phyloP scores from a whole-genome alignment of 2,329 filamentous ascomycete genomes.

The Zasmidium angulare region DNA sequence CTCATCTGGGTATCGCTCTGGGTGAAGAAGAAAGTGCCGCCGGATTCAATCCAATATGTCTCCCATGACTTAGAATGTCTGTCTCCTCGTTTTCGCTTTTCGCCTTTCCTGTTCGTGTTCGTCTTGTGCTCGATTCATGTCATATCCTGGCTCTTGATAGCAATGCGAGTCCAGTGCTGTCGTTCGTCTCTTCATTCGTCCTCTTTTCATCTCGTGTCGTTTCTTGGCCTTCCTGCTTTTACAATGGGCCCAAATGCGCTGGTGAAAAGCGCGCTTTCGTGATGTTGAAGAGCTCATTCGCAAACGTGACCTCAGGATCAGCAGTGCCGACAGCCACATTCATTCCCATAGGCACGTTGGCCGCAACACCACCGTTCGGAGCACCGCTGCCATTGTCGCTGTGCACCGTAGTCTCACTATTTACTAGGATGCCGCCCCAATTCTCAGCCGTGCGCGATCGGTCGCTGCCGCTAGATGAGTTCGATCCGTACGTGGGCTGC shows the following conservation, averaged over 20 bases:
- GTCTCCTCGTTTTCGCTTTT: background rate
- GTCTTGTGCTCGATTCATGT: background rate
- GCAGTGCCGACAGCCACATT: conserved; percentile 29
- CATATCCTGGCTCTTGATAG: background rate
- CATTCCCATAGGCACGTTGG: conserved; percentile 31
- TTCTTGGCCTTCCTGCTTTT: background rate
- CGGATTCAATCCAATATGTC: too few relatives aligned
- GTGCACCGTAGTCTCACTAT: conserved; percentile 37
- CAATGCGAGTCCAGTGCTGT: background rate
- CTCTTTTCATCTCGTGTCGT: too few relatives aligned
- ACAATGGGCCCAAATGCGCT: background rate
- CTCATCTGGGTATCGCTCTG: too few relatives aligned
- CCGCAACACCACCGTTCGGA: conserved; percentile 14
- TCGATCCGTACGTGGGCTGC: conserved; percentile 24
- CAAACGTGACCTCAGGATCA: conserved; percentile 42
- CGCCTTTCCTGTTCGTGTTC: background rate
- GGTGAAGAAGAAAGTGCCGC: too few relatives aligned
- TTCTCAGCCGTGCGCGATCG: conserved; percentile 15
- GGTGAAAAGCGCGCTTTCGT: conserved; percentile 31
- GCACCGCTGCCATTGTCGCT: conserved; percentile 30
- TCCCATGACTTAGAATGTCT: background rate
- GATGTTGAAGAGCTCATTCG: conserved; percentile 38
- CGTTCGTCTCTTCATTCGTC: background rate
- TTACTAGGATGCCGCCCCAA: conserved; percentile 38
- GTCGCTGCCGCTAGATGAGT: conserved; percentile 16